A percentile compares a stretch with the other conserved stretches of the same genome.
Evolutionary conservation across 257 asterid genomes (phyloP).

Genomic region (Ilex asprella): DNA sequence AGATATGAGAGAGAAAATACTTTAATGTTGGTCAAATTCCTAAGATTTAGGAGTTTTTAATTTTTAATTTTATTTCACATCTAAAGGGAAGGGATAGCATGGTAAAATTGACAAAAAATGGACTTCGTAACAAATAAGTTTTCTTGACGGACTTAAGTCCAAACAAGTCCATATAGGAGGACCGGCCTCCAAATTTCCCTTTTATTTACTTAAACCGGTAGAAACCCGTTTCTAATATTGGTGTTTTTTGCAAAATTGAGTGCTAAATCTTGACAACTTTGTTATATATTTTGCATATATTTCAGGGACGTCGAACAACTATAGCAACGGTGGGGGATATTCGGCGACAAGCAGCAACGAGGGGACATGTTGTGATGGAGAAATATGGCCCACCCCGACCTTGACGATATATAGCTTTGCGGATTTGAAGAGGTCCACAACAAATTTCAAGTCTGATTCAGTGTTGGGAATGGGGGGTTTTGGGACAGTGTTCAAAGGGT

Average conservation of each 20-base stretch:
- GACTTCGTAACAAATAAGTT: too few relatives aligned
- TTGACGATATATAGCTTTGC: slow-evolving; percentile 32
- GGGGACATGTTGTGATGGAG: slow-evolving; percentile 28
- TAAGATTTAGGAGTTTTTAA: too few relatives aligned
- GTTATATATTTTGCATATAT: not conserved
- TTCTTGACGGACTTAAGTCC: too few relatives aligned
- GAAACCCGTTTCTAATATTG: not conserved
- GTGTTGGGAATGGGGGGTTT: slow-evolving; percentile 54
- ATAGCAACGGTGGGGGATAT: slow-evolving; percentile 36
- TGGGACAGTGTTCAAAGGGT: slow-evolving; percentile 54
- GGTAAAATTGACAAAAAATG: too few relatives aligned
- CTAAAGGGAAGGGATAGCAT: too few relatives aligned
- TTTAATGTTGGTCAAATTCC: too few relatives aligned
- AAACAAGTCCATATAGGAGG: too few relatives aligned
- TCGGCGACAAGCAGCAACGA: slow-evolving; percentile 40
- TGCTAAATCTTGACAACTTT: not conserved
- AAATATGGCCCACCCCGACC: slow-evolving; percentile 31
- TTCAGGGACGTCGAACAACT: not conserved
- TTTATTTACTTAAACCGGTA: not conserved
- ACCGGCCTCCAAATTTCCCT: too few relatives aligned
- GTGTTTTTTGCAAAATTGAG: not conserved
- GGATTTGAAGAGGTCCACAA: slow-evolving; percentile 43
- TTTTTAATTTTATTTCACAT: too few relatives aligned
- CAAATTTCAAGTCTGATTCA: slow-evolving; percentile 40
- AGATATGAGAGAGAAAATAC: too few relatives aligned